A percentile compares a stretch with the other conserved stretches of the same genome.
Evolutionary conservation across 2,329 filamentous ascomycete species (phyloP).

Genomic region (Neurospora crassa): DNA sequence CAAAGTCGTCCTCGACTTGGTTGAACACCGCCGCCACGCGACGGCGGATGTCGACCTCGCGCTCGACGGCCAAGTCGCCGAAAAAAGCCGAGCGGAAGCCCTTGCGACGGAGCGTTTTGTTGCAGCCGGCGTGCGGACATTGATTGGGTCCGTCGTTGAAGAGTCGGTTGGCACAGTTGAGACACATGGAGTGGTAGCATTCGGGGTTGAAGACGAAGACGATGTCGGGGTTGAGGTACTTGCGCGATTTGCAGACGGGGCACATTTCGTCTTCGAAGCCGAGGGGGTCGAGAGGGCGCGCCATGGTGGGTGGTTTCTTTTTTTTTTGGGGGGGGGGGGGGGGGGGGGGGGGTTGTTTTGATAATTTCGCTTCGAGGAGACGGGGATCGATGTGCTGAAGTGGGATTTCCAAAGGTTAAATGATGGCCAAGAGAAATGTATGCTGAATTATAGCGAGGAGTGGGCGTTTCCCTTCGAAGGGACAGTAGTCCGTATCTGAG

Average conservation of each 20-base stretch:
- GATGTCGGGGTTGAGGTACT: constrained; percentile 91
- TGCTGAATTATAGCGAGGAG: neutral
- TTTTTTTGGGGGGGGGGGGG: no score
- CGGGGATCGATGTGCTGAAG: neutral
- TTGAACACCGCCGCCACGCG: constrained; percentile 78
- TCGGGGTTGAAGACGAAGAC: constrained; percentile 93
- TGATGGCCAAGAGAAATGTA: neutral
- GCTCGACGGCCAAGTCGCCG: constrained; percentile 75
- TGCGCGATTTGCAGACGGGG: constrained; percentile 92
- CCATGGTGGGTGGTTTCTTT: constrained; percentile 21
- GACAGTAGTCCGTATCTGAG: neutral
- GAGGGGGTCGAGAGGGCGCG: constrained; percentile 12
- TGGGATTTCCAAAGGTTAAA: neutral
- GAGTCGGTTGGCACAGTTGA: constrained; percentile 87
- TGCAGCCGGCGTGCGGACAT: constrained; percentile 84
- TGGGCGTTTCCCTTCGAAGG: neutral
- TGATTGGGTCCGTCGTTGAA: constrained; percentile 87
- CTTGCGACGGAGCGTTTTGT: constrained; percentile 73
- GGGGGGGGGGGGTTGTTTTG: no score
- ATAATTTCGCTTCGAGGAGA: neutral
- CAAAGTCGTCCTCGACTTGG: constrained; percentile 82
- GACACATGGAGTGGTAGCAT: constrained; percentile 99
- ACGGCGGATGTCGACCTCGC: constrained; percentile 84
- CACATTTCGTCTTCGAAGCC: constrained; percentile 59
- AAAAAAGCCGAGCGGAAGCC: constrained; percentile 86